Percentiles rank a stretch among this genome's conserved stretches.
phyloP scores from a whole-genome alignment of 2,329 filamentous ascomycete genomes.

The Microcera coccophila region DNA sequence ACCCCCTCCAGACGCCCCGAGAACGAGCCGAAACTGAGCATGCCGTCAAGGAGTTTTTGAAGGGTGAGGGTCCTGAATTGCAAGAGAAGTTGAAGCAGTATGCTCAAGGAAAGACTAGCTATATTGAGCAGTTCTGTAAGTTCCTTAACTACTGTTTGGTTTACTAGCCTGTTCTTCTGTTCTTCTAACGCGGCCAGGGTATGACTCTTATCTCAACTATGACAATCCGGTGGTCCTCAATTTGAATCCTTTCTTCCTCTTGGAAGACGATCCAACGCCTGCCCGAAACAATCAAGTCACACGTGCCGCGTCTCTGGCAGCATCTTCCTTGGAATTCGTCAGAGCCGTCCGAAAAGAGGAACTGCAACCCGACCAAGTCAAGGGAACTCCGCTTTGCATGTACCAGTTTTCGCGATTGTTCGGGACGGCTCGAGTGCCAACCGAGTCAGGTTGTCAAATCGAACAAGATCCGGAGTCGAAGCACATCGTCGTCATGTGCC shows the following conservation, averaged over 20 bases:
- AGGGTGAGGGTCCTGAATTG: slow-evolving; percentile 73
- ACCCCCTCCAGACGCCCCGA: slow-evolving; percentile 72
- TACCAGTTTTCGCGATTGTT: slow-evolving; percentile 96
- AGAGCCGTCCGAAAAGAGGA: slow-evolving; percentile 90
- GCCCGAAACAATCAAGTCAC: slow-evolving; percentile 96
- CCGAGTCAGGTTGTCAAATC: slow-evolving; percentile 91
- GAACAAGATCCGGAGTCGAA: slow-evolving; percentile 91
- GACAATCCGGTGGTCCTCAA: slow-evolving; percentile 97
- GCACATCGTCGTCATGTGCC: slow-evolving; percentile 88
- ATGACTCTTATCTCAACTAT: slow-evolving; percentile 96
- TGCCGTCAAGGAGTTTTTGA: slow-evolving; percentile 79
- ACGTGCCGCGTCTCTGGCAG: slow-evolving; percentile 83
- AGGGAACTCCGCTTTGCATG: slow-evolving; percentile 88
- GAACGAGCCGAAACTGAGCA: slow-evolving; percentile 80
- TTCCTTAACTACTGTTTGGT: not conserved
- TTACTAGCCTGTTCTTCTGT: slow-evolving; percentile 15
- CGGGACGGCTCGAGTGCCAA: slow-evolving; percentile 89
- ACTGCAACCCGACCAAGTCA: slow-evolving; percentile 80
- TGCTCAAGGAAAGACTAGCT: slow-evolving; percentile 85
- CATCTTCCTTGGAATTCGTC: slow-evolving; percentile 88
- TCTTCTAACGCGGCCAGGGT: slow-evolving; percentile 78
- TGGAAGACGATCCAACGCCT: slow-evolving; percentile 96
- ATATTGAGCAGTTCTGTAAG: slow-evolving; percentile 96
- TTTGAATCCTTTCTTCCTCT: slow-evolving; percentile 93
- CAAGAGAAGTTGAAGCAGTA: slow-evolving; percentile 90